Evolutionary conservation across 192 early-diverging fungal species (phyloP), one percentile per base, ranked within the genome.

Genomic region (Powellomyces hirtus): DNA sequence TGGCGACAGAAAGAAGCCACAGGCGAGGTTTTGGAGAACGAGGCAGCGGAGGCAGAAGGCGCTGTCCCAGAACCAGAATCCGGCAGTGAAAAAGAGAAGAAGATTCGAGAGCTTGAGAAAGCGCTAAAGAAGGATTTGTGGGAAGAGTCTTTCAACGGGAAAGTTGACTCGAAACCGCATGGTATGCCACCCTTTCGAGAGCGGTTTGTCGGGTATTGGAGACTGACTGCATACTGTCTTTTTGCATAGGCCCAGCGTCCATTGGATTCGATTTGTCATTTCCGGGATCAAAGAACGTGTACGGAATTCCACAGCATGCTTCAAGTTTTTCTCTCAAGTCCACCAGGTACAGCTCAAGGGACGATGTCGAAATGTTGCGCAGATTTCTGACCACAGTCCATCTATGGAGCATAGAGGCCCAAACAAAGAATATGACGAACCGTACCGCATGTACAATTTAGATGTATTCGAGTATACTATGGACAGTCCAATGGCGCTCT

Each of bases 401-500:
- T 42, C n/a, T 42, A n/a, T 42, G 40, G 40, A 13, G n/a, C 16
- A 55, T 70, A 75, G 84, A 35, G 87, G 94, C 58, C 75, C 75
- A 10, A 79, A 78, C 16, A 86, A 80, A 33, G 79, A 82, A 4
- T 98, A 98, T 73, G 77, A 73, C 18, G 94, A 98, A 55, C 97
- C 97, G 6, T 99, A 97, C 78, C 84, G 97, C 27, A 76, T 98
- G 38, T 99, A 96, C 75, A 99, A 99, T 72, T 77, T 95, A 62
- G 97, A 99, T 66, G 96, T 98, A 26, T 98, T 98, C 78, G 97
- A 99, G 80, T 96, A 98, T 83, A 89, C 90, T 26, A 58, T 91
- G 26, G 92, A 99, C 82, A 94, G 83, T 66, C 94, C 96, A n/a
- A 96, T 94, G 89, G 91, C 95, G 3, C 86, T 99, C 4, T 99